phyloP scores from a whole-genome alignment of 352 stramenopile genomes.

The Vaucheria bursata region DNA sequence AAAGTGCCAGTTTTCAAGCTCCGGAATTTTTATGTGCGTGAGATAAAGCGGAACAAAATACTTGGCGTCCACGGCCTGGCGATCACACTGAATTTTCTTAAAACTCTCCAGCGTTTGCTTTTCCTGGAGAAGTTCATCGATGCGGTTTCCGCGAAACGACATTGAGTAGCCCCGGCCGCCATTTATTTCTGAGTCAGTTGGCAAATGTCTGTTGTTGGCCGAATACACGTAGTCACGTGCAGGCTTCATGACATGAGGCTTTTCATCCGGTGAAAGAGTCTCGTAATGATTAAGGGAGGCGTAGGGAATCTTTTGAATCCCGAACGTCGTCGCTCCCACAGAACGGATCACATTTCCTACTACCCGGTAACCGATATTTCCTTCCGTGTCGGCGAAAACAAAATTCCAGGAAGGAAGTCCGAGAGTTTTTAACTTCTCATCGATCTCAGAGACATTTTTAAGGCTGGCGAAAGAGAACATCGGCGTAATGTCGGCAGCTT shows the following conservation, averaged over 20 bases:
- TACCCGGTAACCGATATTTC: neutral
- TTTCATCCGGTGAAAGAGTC: neutral
- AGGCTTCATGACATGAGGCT: neutral
- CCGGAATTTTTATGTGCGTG: neutral
- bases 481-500: neutral
- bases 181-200: neutral
- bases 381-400: neutral
- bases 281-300: no score
- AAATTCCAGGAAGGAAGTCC: neutral
- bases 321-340: neutral
- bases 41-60: neutral
- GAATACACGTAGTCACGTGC: neutral
- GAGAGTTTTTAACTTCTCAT: neutral
- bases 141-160: neutral
- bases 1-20: neutral
- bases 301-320: no score
- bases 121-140: neutral
- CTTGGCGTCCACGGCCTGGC: neutral
- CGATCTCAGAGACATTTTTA: neutral
- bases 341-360: neutral
- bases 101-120: neutral
- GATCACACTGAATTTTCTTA: neutral
- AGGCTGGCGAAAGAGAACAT: no score
- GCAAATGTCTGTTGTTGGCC: neutral
- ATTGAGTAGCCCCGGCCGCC: neutral